Evolutionary conservation across 495 filamentous ascomycete species (phyloP), one percentile per base, ranked within the genome.

Genomic region (Aspergillus avenaceus): DNA sequence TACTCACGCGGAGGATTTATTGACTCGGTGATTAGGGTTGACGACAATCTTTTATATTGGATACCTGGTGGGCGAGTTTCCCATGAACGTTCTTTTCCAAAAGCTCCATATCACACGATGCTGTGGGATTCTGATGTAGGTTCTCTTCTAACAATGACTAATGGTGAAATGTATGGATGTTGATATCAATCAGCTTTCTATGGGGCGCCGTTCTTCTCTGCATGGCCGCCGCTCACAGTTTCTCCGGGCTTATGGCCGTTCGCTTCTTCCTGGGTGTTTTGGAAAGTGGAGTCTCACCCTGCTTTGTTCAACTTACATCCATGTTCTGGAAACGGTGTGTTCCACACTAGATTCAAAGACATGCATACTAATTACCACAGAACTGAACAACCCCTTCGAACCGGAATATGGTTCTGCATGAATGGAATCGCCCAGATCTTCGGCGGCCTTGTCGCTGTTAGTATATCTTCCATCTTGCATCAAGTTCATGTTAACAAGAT

Each of bases 21-120:
- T n/a, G n/a, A n/a, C n/a, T n/a, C n/a, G n/a, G n/a, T n/a, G n/a
- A n/a, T n/a, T n/a, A n/a, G n/a, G n/a, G n/a, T n/a, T n/a, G n/a
- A n/a, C 66, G 3, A 65, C 65, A 8, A 67, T 81, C 11, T 83
- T 82, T 62, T 82, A 84, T 56, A 77, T 84, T 49, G 82, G 82
- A 11, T 84, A 78, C 53, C 56, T 85, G 8, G 62, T 83, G 53
- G 56, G 61, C 44, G 52, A 61, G 41, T 48, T 60, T 41, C 58
- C 62, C n/a, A n/a, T n/a, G n/a, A n/a, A n/a, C n/a, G n/a, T n/a
- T n/a, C n/a, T n/a, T n/a, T n/a, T n/a, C n/a, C n/a, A n/a, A n/a
- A n/a, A n/a, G n/a, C n/a, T n/a, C n/a, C n/a, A n/a, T n/a, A n/a
- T n/a, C n/a, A n/a, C n/a, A n/a, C n/a, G n/a, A n/a, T n/a, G n/a